Percentiles rank a stretch among this genome's conserved stretches.
Evolutionary conservation across 257 asterid genomes (phyloP).

Genomic region (Thymus mandschuricus): DNA sequence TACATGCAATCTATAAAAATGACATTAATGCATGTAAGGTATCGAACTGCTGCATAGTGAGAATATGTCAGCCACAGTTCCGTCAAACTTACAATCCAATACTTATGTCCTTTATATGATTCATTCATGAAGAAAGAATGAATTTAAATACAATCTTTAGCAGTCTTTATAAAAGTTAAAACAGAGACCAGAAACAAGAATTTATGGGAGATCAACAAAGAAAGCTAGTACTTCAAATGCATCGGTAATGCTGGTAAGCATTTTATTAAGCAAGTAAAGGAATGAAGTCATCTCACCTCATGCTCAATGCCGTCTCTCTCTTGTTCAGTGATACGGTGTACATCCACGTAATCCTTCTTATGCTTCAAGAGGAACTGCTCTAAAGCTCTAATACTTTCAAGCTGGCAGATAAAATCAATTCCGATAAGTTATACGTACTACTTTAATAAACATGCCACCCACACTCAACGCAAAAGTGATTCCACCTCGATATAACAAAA

Average conservation of each 20-base stretch:
- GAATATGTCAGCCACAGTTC: not conserved
- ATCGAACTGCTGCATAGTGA: not conserved
- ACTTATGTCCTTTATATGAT: not conserved
- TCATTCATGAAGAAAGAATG: no score
- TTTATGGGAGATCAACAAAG: no score
- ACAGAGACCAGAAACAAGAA: no score
- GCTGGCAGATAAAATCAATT: conserved; percentile 46
- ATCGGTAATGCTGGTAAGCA: not conserved
- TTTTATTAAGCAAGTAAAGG: conserved; percentile 24
- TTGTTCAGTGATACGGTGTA: conserved; percentile 84
- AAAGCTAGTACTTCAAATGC: conserved; percentile 13
- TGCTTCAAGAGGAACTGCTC: conserved; percentile 89
- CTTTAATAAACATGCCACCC: conserved; percentile 3
- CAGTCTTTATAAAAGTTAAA: not conserved
- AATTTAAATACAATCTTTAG: conserved; percentile 6
- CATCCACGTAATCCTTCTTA: conserved; percentile 88
- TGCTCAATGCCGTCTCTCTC: conserved; percentile 96
- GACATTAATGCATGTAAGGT: not conserved
- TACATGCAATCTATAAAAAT: conserved; percentile 4
- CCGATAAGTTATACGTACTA: not conserved
- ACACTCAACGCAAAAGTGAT: not conserved
- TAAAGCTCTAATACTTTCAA: conserved; percentile 71
- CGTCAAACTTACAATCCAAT: not conserved
- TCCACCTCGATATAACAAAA: not conserved
- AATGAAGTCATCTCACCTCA: conserved; percentile 60